These are phyloP conservation scores for Globisporangium orthogonon DNA, from an alignment of 352 stramenopile genomes.

Conservation along the genomic window DNA sequence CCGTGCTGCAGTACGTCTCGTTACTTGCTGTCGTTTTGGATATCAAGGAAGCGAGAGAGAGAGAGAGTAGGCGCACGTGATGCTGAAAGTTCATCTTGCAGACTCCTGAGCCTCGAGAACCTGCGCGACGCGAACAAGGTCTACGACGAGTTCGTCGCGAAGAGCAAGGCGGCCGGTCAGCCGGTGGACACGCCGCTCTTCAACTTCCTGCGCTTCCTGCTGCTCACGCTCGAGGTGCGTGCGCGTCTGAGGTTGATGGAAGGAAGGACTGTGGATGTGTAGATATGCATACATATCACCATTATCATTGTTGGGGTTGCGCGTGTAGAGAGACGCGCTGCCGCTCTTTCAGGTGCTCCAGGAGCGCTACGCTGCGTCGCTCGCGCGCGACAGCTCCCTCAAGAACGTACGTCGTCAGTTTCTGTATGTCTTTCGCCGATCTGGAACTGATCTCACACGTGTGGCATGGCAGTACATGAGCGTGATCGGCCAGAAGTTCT, in stretches of 20 bases:
- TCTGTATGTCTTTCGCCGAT: neutral
- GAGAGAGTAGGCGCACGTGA: no score
- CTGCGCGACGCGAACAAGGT: constrained; percentile 82
- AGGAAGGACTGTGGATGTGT: no score
- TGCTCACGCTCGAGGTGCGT: constrained; percentile 77
- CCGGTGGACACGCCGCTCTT: constrained; percentile 69
- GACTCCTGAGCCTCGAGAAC: constrained; percentile 78
- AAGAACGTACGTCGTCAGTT: constrained; percentile 54
- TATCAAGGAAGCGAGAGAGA: no score
- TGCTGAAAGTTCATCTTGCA: constrained; percentile 10
- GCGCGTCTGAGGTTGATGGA: no score
- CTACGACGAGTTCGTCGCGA: constrained; percentile 55
- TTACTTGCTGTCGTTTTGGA: neutral
- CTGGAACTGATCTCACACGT: neutral
- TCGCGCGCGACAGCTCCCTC: constrained; percentile 68
- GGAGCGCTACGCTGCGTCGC: constrained; percentile 67
- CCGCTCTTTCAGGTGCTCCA: constrained; percentile 86
- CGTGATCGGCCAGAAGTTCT: constrained; percentile 84
- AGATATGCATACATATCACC: no score
- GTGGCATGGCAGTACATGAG: constrained; percentile 58
- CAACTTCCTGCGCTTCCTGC: constrained; percentile 78
- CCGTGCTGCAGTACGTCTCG: constrained; percentile 67
- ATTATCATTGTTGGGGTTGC: neutral
- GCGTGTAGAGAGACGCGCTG: constrained; percentile 74
- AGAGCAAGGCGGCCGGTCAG: constrained; percentile 31